phyloP scores from a whole-genome alignment of 805 yeast genomes.

The Ogataea degrootiae region DNA sequence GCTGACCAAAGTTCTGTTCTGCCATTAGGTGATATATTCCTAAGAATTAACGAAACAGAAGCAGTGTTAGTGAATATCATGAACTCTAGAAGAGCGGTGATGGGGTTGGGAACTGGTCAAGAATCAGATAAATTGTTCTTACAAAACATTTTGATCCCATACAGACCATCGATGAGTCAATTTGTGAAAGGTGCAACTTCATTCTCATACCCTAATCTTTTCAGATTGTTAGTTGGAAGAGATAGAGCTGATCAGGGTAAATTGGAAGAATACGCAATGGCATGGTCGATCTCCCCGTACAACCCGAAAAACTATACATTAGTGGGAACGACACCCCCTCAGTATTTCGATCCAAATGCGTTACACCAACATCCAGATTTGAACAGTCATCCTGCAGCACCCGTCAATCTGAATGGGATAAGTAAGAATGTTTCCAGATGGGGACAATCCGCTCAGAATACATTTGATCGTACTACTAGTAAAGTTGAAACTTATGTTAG shows the following conservation, averaged over 20 bases:
- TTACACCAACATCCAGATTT: constrained; percentile 26
- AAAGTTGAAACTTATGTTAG: constrained; percentile 24
- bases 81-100: constrained; percentile 35
- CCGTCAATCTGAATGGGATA: constrained; percentile 8
- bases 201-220: constrained; percentile 59
- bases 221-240: constrained; percentile 66
- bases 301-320: constrained; percentile 29
- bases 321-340: constrained; percentile 25
- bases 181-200: constrained; percentile 79
- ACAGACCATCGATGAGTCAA: constrained; percentile 74
- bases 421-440: constrained; percentile 16
- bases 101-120: constrained; percentile 22
- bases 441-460: constrained; percentile 18
- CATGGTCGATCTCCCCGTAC: constrained; percentile 40
- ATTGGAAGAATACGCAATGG: constrained; percentile 48
- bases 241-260: constrained; percentile 49
- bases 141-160: constrained; percentile 61
- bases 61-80: constrained; percentile 47
- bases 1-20: constrained; percentile 40
- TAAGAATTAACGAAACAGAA: constrained; percentile 53
- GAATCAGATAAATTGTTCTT: constrained; percentile 62
- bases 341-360: constrained; percentile 30
- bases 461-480: constrained; percentile 21
- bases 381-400: constrained; percentile 13
- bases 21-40: constrained; percentile 45